Evolutionary conservation across 805 yeast species (phyloP), one percentile per base, ranked within the genome.

Genomic region (Cyberlindnera nakhonratchasimensis): DNA sequence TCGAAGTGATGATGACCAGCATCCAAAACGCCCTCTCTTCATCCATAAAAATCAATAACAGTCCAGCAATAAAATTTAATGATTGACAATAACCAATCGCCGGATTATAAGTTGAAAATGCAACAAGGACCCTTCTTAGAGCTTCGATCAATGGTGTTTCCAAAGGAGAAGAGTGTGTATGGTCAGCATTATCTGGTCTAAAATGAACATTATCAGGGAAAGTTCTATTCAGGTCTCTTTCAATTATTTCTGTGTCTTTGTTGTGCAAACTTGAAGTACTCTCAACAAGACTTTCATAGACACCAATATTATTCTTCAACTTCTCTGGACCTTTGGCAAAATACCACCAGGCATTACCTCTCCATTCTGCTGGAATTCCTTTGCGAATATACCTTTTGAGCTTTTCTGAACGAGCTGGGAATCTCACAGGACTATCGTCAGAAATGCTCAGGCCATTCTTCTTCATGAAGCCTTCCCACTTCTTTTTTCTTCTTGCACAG

Each of bases 341-440:
- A 68, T 80, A 82, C 72, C 93, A 91, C 99, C 99, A 91, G 1
- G 97, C 96, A 51, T 78, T 77, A 1, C 99, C 99, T 51, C 99
- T 70, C 97, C 96, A 91, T 59, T 88, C 96, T 0, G 96, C 90
- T 0, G 99, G 98, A 10, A 91, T 82, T 11, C 99, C 99, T 59
- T 86, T 86, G 42, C 97, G 74, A 11, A 93, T 78, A 55, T 86
- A 82, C 45, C 95, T 74, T 56, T 85, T 83, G 49, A 88, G 69
- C 52, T 84, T 87, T 45, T 82, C 90, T 3, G 89, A 82, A 46
- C 75, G 75, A 1, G 91, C 79, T 0, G 96, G 96, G 51, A 83
- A 87, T 49, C 87, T 62, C 0, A 70, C 65, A 1, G 95, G 93
- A 6, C 62, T 64, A 25, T 72, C 78, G 34, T 70, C 64, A 5